These are phyloP conservation scores for Diaporthe sp. DNA, from an alignment of 2,329 filamentous ascomycete species.

Conservation along the genomic window DNA sequence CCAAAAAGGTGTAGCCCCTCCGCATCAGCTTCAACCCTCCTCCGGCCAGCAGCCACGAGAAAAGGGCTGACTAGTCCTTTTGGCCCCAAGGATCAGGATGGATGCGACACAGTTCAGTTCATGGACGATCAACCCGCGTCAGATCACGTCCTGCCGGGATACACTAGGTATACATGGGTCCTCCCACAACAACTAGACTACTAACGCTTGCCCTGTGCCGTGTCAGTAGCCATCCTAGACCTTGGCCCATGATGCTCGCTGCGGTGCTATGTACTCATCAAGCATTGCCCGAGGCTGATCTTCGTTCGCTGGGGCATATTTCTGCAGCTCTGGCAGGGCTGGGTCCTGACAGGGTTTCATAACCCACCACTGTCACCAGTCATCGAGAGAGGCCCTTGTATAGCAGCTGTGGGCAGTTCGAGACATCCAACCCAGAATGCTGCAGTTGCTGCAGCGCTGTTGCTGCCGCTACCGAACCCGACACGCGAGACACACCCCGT, in stretches of 20 bases:
- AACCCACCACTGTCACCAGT: constrained; percentile 21
- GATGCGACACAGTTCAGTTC: constrained; percentile 20
- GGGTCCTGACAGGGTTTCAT: constrained; percentile 39
- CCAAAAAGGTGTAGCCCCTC: constrained; percentile 17
- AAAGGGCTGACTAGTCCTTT: constrained; percentile 33
- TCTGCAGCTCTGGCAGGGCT: constrained; percentile 36
- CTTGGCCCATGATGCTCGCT: constrained; percentile 21
- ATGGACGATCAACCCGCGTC: constrained; percentile 10
- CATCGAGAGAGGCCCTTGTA: constrained; percentile 19
- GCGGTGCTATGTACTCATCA: constrained; percentile 13
- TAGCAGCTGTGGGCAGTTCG: constrained; percentile 36
- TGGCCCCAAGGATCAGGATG: constrained; percentile 31
- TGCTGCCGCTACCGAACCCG: constrained; percentile 39
- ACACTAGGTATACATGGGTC: constrained; percentile 30
- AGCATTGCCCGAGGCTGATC: constrained; percentile 26
- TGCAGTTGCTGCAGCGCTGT: constrained; percentile 18
- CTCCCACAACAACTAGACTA: neutral
- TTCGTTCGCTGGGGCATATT: constrained; percentile 31
- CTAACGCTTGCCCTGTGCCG: constrained; percentile 2
- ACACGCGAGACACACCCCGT: constrained; percentile 42
- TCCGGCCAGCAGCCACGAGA: constrained; percentile 14
- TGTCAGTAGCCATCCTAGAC: constrained; percentile 2
- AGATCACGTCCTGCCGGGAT: constrained; percentile 29
- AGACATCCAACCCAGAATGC: constrained; percentile 37
- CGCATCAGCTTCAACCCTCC: constrained; percentile 1